phyloP scores from a whole-genome alignment of 176 grass and related monocot species.

The Sorghum bicolor region Sorghum_bicolor_NCBIv3 NC_012870.2:77971501-77972000 shows the following conservation, averaged over 20 bases:
- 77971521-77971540: neutral
- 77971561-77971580: neutral
- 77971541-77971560: neutral
- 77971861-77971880: conserved; percentile 23
- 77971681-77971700: conserved; percentile 23
- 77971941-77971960: conserved; percentile 46
- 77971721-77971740: conserved; percentile 35
- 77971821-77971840: conserved; percentile 46
- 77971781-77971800: conserved; percentile 3
- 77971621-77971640: neutral
- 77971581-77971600: neutral
- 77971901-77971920: conserved; percentile 17
- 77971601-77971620: neutral
- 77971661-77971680: conserved; percentile 16
- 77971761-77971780: conserved; percentile 37
- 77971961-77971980: conserved; percentile 63
- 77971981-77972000: conserved; percentile 48
- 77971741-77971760: conserved; percentile 51
- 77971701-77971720: conserved; percentile 22
- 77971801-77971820: conserved; percentile 37
- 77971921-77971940: conserved; percentile 19
- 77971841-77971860: conserved; percentile 44
- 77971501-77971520: neutral
- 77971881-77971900: neutral
- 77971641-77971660: conserved; percentile 25